phyloP scores from a whole-genome alignment of 1,284 basidiomycete genomes.

The Inonotus hispidus region DNA sequence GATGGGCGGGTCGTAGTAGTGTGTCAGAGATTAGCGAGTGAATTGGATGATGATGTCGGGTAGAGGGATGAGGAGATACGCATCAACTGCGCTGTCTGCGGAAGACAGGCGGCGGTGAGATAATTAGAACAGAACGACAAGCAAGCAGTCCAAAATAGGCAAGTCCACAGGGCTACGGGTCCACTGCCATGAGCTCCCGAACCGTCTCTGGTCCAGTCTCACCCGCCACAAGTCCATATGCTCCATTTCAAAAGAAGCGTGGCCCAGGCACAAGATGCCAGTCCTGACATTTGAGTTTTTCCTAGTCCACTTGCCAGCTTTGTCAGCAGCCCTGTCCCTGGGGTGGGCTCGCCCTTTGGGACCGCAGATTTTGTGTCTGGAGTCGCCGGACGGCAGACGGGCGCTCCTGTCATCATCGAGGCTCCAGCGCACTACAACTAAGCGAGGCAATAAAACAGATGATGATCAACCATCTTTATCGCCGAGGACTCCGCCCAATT shows the following conservation, averaged over 20 bases:
- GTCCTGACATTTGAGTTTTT: not conserved
- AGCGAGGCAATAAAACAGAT: not conserved
- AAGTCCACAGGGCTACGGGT: not conserved
- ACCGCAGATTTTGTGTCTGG: not conserved
- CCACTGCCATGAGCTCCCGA: not conserved
- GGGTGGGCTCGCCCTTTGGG: not conserved
- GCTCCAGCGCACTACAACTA: not conserved
- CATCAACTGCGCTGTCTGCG: slow-evolving; percentile 2
- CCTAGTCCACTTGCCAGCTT: not conserved
- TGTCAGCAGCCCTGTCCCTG: not conserved
- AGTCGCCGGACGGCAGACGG: not conserved
- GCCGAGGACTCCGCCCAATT: slow-evolving; percentile 9
- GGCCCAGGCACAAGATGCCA: slow-evolving; percentile 6
- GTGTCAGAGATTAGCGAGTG: not conserved
- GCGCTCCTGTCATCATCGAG: slow-evolving; percentile 3
- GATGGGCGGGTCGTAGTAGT: not conserved
- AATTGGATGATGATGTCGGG: not conserved
- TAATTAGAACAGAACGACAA: not conserved
- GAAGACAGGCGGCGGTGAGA: slow-evolving; percentile 1
- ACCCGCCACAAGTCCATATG: not conserved
- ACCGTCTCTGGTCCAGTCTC: not conserved
- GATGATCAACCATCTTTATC: not conserved
- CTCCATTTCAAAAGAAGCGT: not conserved
- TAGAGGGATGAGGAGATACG: not conserved
- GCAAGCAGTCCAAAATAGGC: not conserved